Percentiles rank a stretch among this genome's conserved stretches.
Conservation (phyloP, 2,329 filamentous ascomycete genomes). For the Phyllosticta ampelicida region DNA sequence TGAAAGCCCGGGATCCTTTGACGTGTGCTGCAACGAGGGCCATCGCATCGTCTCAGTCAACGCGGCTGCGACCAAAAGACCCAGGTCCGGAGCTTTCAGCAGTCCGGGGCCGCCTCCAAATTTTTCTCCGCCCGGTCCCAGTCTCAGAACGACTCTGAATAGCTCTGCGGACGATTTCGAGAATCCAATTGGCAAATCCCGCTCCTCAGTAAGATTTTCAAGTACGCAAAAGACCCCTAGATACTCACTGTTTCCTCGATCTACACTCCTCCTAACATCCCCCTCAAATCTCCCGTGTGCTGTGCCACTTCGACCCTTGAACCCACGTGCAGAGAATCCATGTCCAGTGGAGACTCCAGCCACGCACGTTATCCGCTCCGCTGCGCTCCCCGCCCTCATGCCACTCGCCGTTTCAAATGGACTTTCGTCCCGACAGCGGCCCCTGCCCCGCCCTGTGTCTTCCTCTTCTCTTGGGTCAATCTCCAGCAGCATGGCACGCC, state of each 20-base stretch:
- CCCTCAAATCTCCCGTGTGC: not conserved
- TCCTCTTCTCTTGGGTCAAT: slow-evolving; percentile 20
- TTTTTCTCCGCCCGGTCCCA: not conserved
- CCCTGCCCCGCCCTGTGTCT: slow-evolving; percentile 21
- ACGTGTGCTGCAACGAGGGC: not conserved
- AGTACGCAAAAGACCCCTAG: slow-evolving; percentile 12
- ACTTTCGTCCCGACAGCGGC: slow-evolving; percentile 19
- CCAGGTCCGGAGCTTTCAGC: not conserved
- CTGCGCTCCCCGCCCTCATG: slow-evolving; percentile 25
- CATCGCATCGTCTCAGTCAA: slow-evolving; percentile 1
- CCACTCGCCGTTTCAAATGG: slow-evolving; percentile 28
- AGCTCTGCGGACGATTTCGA: not conserved
- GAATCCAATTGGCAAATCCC: not conserved
- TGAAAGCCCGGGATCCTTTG: not conserved
- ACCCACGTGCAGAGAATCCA: not conserved
- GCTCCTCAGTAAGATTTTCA: not conserved
- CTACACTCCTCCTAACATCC: not conserved
- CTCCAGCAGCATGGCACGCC: slow-evolving; percentile 9
- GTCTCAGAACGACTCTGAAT: not conserved
- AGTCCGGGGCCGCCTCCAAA: not conserved
- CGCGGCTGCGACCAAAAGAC: not conserved
- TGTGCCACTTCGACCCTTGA: not conserved
- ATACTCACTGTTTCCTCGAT: not conserved
- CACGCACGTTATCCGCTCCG: slow-evolving; percentile 16
- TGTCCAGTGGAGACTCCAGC: not conserved